Evolutionary conservation across 2,329 filamentous ascomycete genomes (phyloP).

Genomic region (Curvularia spicifera): DNA sequence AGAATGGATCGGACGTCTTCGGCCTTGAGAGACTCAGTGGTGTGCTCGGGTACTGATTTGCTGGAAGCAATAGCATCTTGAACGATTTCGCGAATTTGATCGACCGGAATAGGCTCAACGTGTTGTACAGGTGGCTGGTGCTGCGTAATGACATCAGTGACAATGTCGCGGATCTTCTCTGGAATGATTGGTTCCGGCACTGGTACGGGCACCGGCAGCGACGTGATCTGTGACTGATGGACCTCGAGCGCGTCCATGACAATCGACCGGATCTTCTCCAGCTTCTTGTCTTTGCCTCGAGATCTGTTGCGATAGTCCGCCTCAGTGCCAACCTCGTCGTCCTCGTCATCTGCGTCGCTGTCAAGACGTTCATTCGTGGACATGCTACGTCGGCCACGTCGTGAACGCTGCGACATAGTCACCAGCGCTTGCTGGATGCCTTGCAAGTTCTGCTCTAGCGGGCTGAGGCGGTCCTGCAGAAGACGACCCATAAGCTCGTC

Average conservation of each 20-base stretch:
- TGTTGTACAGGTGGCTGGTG: conserved; percentile 44
- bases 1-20: conserved; percentile 40
- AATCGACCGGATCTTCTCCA: conserved; percentile 74
- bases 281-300: conserved; percentile 75
- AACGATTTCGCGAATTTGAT: conserved; percentile 70
- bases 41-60: conserved; percentile 35
- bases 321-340: conserved; percentile 68
- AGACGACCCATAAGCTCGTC: conserved; percentile 82
- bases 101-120: conserved; percentile 47
- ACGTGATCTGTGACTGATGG: conserved; percentile 48
- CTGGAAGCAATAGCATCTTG: conserved; percentile 68
- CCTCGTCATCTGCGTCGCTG: conserved; percentile 94
- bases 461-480: conserved; percentile 76
- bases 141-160: conserved; percentile 67
- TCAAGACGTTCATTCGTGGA: conserved; percentile 72
- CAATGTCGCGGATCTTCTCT: conserved; percentile 72
- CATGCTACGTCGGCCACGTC: conserved; percentile 67
- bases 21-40: conserved; percentile 31
- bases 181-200: conserved; percentile 51
- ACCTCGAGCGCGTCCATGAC: conserved; percentile 68
- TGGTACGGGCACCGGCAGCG: conserved; percentile 35
- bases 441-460: conserved; percentile 79
- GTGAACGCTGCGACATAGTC: conserved; percentile 59
- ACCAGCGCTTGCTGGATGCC: conserved; percentile 75
- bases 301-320: conserved; percentile 72